Base-by-base conservation (phyloP, 768 basidiomycete genomes). In the Pleurotus tuber-regium region DNA sequence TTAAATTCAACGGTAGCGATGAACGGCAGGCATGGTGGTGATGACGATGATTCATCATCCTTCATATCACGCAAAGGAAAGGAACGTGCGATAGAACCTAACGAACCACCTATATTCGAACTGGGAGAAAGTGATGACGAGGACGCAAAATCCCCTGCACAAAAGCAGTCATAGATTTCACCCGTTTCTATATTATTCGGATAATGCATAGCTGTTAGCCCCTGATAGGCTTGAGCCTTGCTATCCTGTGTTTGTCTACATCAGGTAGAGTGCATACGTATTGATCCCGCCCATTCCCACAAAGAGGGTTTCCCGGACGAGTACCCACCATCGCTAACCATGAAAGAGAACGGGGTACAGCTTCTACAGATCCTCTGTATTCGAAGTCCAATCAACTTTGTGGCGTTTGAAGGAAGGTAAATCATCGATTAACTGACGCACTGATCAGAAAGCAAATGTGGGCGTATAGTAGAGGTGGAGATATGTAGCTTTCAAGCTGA, bases 41-140 rank as follows among this genome's bases (percentile, higher is more conserved):
- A 80, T 8, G 72, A 70, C 1, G 77, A 68, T 6, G 70, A 71
- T 23, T 64, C 61, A 11, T 61, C 62, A 12, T 55, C 46, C 4
- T 59, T 63, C 52, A 59, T 58, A 44, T 58, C 63, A 51, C 53
- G 71, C 43, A 82, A 80, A 54, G 80, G 78, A 5, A 83, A 84
- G 63, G 72, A 68, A 43, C 72, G 76, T 48, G 77, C 66, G 12
- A 55, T 56, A 14, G 68, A 70, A 12, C 54, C 61, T 9, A 56
- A 55, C 28, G 67, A 65, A 8, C 63, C 69, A 8, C 71, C 79
- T 1, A 79, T 82, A 57, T 82, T 83, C 54, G 77, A 79, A 59
- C 79, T 82, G 28, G 83, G 80, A 31, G 79, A 76, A 28, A 80
- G 79, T 35, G 82, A 83, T 52, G 71, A 77, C 35, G 77, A 74